phyloP scores from a whole-genome alignment of 2,329 filamentous ascomycete species.

The Alternaria atra region DNA sequence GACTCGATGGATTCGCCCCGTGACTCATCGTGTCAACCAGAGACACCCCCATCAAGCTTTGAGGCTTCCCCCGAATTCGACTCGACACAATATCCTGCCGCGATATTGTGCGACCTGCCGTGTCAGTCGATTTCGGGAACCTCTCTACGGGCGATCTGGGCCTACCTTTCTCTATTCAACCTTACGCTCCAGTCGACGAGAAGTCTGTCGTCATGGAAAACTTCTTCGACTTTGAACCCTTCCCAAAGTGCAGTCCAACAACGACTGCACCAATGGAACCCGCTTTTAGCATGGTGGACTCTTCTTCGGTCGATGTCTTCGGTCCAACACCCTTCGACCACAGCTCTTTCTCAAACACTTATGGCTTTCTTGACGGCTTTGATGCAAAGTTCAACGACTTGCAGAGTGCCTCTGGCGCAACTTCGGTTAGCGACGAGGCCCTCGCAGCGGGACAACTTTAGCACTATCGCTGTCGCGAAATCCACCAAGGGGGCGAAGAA shows the following conservation, averaged over 20 bases:
- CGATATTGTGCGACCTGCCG: slow-evolving; percentile 99
- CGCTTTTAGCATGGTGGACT: slow-evolving; percentile 44
- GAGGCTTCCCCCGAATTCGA: slow-evolving; percentile 71
- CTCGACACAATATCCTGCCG: slow-evolving; percentile 99
- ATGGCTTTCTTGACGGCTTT: slow-evolving; percentile 50
- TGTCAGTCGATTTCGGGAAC: slow-evolving; percentile 79
- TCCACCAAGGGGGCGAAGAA: slow-evolving; percentile 31
- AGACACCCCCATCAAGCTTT: slow-evolving; percentile 50
- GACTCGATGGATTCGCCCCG: slow-evolving; percentile 52
- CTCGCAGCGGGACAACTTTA: slow-evolving; percentile 53
- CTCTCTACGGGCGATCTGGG: slow-evolving; percentile 44
- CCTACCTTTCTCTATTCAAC: slow-evolving; percentile 49
- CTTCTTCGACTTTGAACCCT: slow-evolving; percentile 54
- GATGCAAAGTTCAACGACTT: slow-evolving; percentile 54
- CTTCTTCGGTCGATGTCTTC: slow-evolving; percentile 46
- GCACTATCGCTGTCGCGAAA: slow-evolving; percentile 37
- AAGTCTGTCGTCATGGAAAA: slow-evolving; percentile 48
- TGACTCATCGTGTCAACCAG: slow-evolving; percentile 49
- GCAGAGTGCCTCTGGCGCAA: slow-evolving; percentile 58
- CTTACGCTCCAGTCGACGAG: slow-evolving; percentile 50
- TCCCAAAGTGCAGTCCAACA: slow-evolving; percentile 41
- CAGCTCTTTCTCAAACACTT: slow-evolving; percentile 40
- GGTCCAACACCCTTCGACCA: slow-evolving; percentile 44
- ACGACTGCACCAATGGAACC: slow-evolving; percentile 32
- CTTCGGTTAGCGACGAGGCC: slow-evolving; percentile 59